Percentiles rank a stretch among this genome's conserved stretches.
Evolutionary conservation across 2,329 filamentous ascomycete genomes (phyloP).

Genomic region (Fusarium falciforme): DNA sequence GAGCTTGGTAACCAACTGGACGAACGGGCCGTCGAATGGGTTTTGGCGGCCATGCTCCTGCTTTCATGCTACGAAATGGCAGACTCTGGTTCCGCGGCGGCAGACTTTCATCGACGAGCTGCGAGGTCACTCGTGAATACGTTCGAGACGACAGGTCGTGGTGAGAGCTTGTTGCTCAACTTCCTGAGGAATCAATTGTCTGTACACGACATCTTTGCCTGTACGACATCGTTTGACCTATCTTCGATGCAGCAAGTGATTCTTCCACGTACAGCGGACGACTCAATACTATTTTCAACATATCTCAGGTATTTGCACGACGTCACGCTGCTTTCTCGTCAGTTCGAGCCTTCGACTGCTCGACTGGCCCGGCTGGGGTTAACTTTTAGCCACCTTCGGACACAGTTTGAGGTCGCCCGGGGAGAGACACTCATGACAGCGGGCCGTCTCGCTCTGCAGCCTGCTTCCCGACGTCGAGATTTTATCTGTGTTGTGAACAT

Average conservation of each 20-base stretch:
- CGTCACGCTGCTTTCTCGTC: constrained; percentile 15
- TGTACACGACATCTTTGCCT: constrained; percentile 43
- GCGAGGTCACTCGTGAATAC: constrained; percentile 46
- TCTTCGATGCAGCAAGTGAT: constrained; percentile 14
- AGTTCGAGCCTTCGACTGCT: neutral
- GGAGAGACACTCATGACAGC: constrained; percentile 19
- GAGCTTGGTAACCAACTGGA: constrained; percentile 11
- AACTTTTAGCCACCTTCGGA: neutral
- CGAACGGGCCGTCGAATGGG: constrained; percentile 33
- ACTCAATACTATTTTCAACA: neutral
- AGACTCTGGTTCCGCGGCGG: constrained; percentile 39
- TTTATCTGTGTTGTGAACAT: constrained; percentile 14
- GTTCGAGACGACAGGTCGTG: constrained; percentile 36
- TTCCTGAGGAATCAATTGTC: constrained; percentile 46
- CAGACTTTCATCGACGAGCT: constrained; percentile 45
- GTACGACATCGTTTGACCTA: constrained; percentile 38
- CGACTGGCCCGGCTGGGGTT: neutral
- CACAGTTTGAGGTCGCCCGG: constrained; percentile 9
- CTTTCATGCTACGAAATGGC: constrained; percentile 47
- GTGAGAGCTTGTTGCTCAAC: constrained; percentile 38
- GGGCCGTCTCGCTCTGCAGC: neutral
- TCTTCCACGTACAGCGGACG: constrained; percentile 1
- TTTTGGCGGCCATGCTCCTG: constrained; percentile 46
- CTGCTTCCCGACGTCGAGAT: constrained; percentile 4
- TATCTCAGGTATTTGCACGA: constrained; percentile 14